Conservation (phyloP, 805 yeast species). For the Candida sonorensis region DNA sequence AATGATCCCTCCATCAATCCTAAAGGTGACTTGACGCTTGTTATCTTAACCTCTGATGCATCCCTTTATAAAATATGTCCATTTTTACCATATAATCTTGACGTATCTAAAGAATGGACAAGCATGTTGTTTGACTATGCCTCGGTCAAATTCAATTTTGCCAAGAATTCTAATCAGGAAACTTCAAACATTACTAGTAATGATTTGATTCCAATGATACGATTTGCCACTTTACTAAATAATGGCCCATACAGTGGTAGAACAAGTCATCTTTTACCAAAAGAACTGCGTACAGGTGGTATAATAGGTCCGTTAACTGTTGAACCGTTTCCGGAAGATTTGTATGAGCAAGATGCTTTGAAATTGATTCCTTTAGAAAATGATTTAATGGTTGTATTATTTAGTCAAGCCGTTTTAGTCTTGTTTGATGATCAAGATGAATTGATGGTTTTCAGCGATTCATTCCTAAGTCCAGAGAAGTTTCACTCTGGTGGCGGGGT, state of each 20-base stretch:
- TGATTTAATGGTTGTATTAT: conserved; percentile 19
- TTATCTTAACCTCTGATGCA: conserved; percentile 45
- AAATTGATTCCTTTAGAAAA: conserved; percentile 19
- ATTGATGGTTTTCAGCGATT: conserved; percentile 6
- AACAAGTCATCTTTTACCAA: too few species aligned
- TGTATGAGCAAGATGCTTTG: conserved; percentile 41
- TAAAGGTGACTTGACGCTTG: conserved; percentile 45
- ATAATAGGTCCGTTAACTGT: conserved; percentile 45
- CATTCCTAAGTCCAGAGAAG: too few species aligned
- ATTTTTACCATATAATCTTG: conserved; percentile 44
- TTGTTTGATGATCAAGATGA: conserved; percentile 18
- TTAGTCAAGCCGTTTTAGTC: conserved; percentile 15
- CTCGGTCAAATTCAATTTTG: conserved; percentile 8
- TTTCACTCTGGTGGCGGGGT: too few species aligned
- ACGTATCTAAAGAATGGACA: conserved; percentile 28
- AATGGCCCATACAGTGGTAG: too few species aligned
- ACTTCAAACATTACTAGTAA: too few species aligned
- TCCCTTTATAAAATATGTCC: conserved; percentile 60
- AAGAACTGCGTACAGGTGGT: conserved; percentile 14
- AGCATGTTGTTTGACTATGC: conserved; percentile 21
- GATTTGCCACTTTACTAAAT: conserved; percentile 9
- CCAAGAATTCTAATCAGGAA: too few species aligned
- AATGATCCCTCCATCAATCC: conserved; percentile 13
- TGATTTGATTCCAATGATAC: conserved; percentile 15
- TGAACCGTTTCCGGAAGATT: conserved; percentile 45